These are phyloP conservation scores for Ceratopteris richardii DNA, from an alignment of 75 land plant genomes.

Conservation along the genomic window DNA sequence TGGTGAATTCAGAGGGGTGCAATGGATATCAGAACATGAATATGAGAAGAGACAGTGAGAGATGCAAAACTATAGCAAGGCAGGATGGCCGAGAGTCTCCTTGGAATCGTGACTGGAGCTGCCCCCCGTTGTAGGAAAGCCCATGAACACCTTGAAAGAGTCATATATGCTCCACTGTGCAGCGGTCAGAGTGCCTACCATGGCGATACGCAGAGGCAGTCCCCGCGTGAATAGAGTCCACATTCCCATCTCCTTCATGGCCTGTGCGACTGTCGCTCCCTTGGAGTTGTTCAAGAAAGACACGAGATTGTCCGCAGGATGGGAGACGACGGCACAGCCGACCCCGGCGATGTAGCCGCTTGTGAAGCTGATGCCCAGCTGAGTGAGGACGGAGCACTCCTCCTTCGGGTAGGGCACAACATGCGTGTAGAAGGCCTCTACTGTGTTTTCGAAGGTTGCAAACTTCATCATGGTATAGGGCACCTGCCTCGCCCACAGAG, in stretches of 20 bases:
- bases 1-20: too few species aligned
- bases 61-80: too few species aligned
- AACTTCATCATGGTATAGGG: slow-evolving; percentile 53
- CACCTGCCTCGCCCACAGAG: slow-evolving; percentile 38
- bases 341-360: slow-evolving; percentile 41
- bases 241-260: slow-evolving; percentile 30
- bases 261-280: slow-evolving; percentile 30
- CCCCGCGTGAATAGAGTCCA: slow-evolving; percentile 36
- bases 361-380: slow-evolving; percentile 33
- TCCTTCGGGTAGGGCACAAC: slow-evolving; percentile 32
- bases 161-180: slow-evolving; percentile 42
- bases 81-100: too few species aligned
- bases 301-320: slow-evolving; percentile 42
- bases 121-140: slow-evolving; percentile 7
- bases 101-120: too few species aligned
- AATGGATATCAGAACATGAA: too few species aligned
- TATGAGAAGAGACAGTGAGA: too few species aligned
- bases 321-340: slow-evolving; percentile 31
- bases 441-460: slow-evolving; percentile 38
- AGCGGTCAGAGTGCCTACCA: slow-evolving; percentile 37
- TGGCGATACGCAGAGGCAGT: slow-evolving; percentile 32
- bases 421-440: slow-evolving; percentile 32
- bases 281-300: slow-evolving; percentile 37
- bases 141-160: slow-evolving; percentile 30
- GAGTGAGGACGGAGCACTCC: slow-evolving; percentile 17